Evolutionary conservation across 2,329 filamentous ascomycete species (phyloP), one percentile per base, ranked within the genome.

Genomic region (Epichloe amarillans): DNA sequence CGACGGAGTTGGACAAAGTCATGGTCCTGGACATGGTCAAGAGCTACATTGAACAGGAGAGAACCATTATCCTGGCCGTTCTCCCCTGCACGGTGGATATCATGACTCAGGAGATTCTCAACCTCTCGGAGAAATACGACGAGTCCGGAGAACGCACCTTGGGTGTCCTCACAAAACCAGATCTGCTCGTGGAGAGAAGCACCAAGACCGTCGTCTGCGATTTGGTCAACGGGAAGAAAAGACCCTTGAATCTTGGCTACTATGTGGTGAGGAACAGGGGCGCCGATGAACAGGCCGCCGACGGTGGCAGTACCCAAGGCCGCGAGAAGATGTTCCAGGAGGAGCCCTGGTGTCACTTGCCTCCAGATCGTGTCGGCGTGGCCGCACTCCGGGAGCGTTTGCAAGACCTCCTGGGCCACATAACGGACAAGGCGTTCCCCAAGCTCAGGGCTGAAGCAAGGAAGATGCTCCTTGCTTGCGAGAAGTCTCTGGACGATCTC

Each of bases 111-210:
- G 66, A 68, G 42, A 70, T 72, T 6, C 49, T 72, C 1, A 62
- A 62, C 0, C 60, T 64, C 2, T 67, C 69, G 0, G 61, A 64
- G 2, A 61, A 63, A 0, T 64, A 52, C 0, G 74, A 77, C 12
- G 65, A 68, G 0, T 50, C 64, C 0, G 72, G 73, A 0, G 54
- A 60, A 4, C 55, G 73, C 0, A 77, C 73, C 0, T 58, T 77
- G 7, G 71, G 70, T 0, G 69, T 76, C 0, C 65, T 83, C 0
- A 84, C 80, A 0, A 84, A 83, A 55, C 74, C 78, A 0, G 81
- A 85, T 51, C 63, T 82, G 0, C 71, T 74, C 0, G 60, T 59
- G 0, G 74, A 77, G 46, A 51, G 59, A 0, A 63, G 64, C 0
- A 69, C 62, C 0, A 63, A 71, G 26, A 57, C 63, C 0, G 65